phyloP scores from a whole-genome alignment of 768 basidiomycete genomes.

The Boletus bicolor region DNA sequence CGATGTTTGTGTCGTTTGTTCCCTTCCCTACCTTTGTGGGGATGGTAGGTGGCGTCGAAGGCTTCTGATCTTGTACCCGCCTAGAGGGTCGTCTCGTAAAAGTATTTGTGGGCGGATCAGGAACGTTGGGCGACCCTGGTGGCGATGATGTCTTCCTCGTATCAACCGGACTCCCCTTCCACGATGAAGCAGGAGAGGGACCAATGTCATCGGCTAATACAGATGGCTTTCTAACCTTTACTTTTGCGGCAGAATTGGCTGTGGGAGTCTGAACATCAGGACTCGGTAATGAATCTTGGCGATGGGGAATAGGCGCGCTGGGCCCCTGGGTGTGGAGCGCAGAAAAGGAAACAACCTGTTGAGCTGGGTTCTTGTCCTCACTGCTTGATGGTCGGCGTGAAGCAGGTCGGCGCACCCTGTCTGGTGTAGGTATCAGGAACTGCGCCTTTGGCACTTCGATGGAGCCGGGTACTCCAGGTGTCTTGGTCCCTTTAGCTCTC shows the following conservation, averaged over 20 bases:
- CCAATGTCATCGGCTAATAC: conserved; percentile 28
- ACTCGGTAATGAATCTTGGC: conserved; percentile 25
- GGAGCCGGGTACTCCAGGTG: conserved; percentile 28
- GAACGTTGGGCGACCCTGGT: conserved; percentile 31
- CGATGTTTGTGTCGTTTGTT: conserved; percentile 62
- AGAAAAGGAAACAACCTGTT: conserved; percentile 28
- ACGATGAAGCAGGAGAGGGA: conserved; percentile 11
- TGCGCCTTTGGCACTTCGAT: conserved; percentile 50
- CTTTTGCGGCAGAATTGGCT: conserved; percentile 11
- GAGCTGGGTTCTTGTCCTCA: conserved; percentile 28
- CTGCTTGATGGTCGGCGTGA: conserved; percentile 27
- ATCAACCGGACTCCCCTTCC: conserved; percentile 30
- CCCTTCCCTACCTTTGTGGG: conserved; percentile 50
- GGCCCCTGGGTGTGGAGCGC: conserved; percentile 24
- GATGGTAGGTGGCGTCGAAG: conserved; percentile 26
- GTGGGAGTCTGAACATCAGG: conserved; percentile 18
- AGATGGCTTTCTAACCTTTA: conserved; percentile 31
- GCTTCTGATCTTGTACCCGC: conserved; percentile 31
- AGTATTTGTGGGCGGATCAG: conserved; percentile 22
- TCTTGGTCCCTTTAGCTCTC: conserved; percentile 40
- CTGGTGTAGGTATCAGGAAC: conserved; percentile 28
- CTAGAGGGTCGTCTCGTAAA: conserved; percentile 31
- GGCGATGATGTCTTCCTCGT: conserved; percentile 33
- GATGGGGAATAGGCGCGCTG: conserved; percentile 11
- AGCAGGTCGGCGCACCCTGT: conserved; percentile 25